Conservation (phyloP, 345 rosid species). For the Hibiscus trionum region DNA sequence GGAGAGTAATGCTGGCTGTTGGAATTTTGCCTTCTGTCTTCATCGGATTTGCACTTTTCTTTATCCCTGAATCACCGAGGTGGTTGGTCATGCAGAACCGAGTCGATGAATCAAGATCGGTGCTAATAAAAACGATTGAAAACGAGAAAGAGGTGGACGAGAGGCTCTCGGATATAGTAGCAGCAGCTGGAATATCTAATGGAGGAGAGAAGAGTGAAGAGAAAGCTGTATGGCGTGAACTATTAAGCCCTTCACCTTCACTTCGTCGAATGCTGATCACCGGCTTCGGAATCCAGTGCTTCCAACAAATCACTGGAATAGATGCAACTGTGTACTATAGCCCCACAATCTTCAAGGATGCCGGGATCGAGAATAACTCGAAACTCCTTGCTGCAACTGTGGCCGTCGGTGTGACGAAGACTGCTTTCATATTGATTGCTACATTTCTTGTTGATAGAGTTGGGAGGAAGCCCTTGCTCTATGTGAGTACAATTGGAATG, state of each 20-base stretch:
- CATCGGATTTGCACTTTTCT: slow-evolving; percentile 63
- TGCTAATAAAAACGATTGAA: slow-evolving; percentile 66
- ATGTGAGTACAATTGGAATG: slow-evolving; percentile 65
- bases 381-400: slow-evolving; percentile 54
- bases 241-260: slow-evolving; percentile 63
- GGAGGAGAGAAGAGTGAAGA: slow-evolving; percentile 28
- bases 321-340: slow-evolving; percentile 73
- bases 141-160: slow-evolving; percentile 63
- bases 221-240: slow-evolving; percentile 70
- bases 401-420: slow-evolving; percentile 59
- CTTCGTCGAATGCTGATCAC: slow-evolving; percentile 54
- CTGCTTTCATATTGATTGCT: slow-evolving; percentile 47
- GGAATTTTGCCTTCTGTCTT: slow-evolving; percentile 79
- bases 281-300: slow-evolving; percentile 81
- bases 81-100: slow-evolving; percentile 80
- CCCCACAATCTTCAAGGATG: slow-evolving; percentile 46
- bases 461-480: slow-evolving; percentile 64
- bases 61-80: slow-evolving; percentile 90
- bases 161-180: slow-evolving; percentile 65
- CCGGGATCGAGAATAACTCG: slow-evolving; percentile 42
- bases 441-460: slow-evolving; percentile 46
- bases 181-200: slow-evolving; percentile 48
- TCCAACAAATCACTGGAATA: slow-evolving; percentile 62
- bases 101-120: slow-evolving; percentile 64
- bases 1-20: slow-evolving; percentile 91